Conservation (phyloP, 495 filamentous ascomycete species). For the Immersiella caudata region DNA sequence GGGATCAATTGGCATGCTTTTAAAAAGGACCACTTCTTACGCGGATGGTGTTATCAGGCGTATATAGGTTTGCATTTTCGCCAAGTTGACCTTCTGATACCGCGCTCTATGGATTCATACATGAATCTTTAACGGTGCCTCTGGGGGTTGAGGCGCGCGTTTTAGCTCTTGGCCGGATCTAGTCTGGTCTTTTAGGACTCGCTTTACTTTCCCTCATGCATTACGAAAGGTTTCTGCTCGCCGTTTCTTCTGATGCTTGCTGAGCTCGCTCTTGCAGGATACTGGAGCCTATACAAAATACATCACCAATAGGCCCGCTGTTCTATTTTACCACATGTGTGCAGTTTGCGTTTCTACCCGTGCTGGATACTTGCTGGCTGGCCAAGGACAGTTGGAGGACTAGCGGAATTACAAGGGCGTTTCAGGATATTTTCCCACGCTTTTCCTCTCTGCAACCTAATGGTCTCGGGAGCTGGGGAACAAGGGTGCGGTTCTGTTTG, state of each 20-base stretch:
- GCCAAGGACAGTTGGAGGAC: too few relatives aligned
- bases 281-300: not conserved
- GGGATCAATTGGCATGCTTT: not conserved
- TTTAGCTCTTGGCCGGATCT: not conserved
- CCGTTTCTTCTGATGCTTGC: not conserved
- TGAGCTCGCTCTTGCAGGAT: constrained; percentile 1
- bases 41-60: not conserved
- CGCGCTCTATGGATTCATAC: not conserved
- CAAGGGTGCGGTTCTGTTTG: too few relatives aligned
- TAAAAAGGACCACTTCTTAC: constrained; percentile 1
- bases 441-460: too few relatives aligned
- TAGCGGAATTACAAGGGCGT: too few relatives aligned
- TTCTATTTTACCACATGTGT: not conserved
- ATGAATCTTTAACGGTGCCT: not conserved
- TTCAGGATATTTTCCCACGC: too few relatives aligned
- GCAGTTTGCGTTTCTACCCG: not conserved
- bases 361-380: too few relatives aligned
- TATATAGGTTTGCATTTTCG: not conserved
- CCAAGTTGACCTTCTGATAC: not conserved
- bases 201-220: not conserved
- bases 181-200: not conserved
- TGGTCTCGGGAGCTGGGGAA: too few relatives aligned
- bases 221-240: not conserved
- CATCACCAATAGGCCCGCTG: not conserved
- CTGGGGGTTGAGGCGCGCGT: not conserved